phyloP scores from a whole-genome alignment of 2,329 filamentous ascomycete species.

The Juglanconis oblonga region DNA sequence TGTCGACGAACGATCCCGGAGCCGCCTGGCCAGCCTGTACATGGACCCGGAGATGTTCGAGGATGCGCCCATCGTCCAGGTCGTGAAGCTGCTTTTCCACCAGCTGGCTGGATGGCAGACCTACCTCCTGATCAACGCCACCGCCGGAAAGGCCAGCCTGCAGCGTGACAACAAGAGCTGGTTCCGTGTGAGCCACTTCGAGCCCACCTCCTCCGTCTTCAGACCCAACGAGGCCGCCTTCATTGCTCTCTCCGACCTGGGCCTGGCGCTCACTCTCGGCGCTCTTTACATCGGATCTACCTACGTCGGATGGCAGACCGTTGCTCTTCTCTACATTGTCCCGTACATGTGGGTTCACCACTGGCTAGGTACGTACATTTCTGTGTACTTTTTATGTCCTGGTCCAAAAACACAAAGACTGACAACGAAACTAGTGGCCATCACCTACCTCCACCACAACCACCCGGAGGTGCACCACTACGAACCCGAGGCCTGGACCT shows the following conservation, averaged over 20 bases:
- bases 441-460: conserved; percentile 74
- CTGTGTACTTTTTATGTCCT: too few relatives aligned
- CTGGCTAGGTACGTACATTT: conserved; percentile 56
- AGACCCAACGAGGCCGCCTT: conserved; percentile 53
- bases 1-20: conserved; percentile 33
- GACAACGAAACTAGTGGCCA: conserved; percentile 50
- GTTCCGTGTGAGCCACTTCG: conserved; percentile 53
- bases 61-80: conserved; percentile 58
- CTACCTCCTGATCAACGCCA: conserved; percentile 61
- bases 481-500: conserved; percentile 57
- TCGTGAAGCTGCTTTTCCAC: conserved; percentile 55
- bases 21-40: conserved; percentile 36
- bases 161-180: conserved; percentile 40
- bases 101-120: conserved; percentile 64
- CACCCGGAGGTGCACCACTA: conserved; percentile 59
- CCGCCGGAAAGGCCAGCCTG: conserved; percentile 45
- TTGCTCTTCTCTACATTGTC: conserved; percentile 57
- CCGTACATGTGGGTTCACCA: conserved; percentile 71
- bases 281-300: conserved; percentile 51
- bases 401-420: neutral
- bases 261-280: conserved; percentile 48
- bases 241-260: conserved; percentile 59
- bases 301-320: conserved; percentile 53
- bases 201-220: conserved; percentile 60
- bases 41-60: conserved; percentile 55